Evolutionary conservation across 495 filamentous ascomycete genomes (phyloP).

Genomic region (Peziza echinospora): DNA sequence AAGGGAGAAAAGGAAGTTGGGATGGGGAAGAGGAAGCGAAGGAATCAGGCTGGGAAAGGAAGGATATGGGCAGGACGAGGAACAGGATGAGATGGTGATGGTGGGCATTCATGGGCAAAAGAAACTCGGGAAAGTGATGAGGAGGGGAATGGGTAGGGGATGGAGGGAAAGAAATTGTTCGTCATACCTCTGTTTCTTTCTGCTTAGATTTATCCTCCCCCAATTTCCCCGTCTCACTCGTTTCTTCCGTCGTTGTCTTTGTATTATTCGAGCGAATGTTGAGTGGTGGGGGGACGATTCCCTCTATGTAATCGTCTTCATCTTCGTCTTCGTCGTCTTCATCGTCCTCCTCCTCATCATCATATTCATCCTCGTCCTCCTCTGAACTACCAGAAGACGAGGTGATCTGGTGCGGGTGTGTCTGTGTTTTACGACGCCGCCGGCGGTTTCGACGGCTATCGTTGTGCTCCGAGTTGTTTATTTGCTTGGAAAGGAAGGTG

Average conservation of each 20-base stretch:
- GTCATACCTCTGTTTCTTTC: too few species aligned
- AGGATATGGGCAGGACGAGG: too few species aligned
- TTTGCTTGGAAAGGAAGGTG: background rate
- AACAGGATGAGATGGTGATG: too few species aligned
- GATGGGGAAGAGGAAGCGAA: too few species aligned
- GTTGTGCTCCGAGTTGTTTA: background rate
- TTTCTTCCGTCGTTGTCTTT: background rate
- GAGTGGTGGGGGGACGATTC: background rate
- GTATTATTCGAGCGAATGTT: background rate
- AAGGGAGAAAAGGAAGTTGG: background rate
- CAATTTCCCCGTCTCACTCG: too few species aligned
- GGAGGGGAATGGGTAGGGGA: background rate
- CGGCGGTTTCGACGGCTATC: too few species aligned
- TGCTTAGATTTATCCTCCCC: too few species aligned
- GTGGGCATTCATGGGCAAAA: background rate
- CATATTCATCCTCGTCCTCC: background rate
- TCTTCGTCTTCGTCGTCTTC: background rate
- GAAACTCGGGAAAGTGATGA: background rate
- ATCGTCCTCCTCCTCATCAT: background rate
- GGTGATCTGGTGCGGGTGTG: too few species aligned
- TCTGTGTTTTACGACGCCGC: too few species aligned
- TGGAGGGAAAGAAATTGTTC: background rate
- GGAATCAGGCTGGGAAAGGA: too few species aligned
- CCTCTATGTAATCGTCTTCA: background rate
- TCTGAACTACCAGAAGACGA: too few species aligned